Base-by-base conservation (phyloP, 352 stramenopile genomes). In the Phytophthora kernoviae region DNA sequence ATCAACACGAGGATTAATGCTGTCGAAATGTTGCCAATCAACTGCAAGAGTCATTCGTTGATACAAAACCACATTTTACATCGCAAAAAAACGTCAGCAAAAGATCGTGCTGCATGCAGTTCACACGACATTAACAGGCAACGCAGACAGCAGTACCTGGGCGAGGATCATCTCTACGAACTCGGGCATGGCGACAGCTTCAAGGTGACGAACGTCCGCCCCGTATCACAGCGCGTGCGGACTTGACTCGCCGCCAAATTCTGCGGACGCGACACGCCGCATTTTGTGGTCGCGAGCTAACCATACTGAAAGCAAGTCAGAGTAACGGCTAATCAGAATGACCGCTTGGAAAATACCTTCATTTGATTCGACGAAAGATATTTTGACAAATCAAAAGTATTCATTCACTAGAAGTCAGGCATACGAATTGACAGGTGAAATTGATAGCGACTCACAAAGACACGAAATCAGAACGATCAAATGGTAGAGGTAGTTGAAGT, bases 1-100 rank as follows among this genome's bases (percentile, higher is more conserved):
- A 91, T 86, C 41, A 96, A 80, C 41, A 89, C 62, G 58, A 94
- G 75, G 58, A 96, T 91, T 44, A 94, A 59, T 67, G 84, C 84
- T 42, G 87, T 96, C 55, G 85, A 90, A 47, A 96, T 89, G 69
- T 94, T 96, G 62, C 87, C 87, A 54, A 96, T 87, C 34, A 96
- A 64, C 84, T 93, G 53, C 2, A 10, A 17, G n/a, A 9, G 18
- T 7, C 15, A n/a, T n/a, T n/a, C n/a, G n/a, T n/a, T n/a, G n/a
- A n/a, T n/a, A 36, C 10, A 32, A 22, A 53, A 41, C 30, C 30
- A 40, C 10, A 39, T 5, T 4, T n/a, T n/a, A n/a, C n/a, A n/a
- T n/a, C n/a, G n/a, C 24, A 20, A 12, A 43, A n/a, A 27, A 52
- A 15, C 10, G 44, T 36, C 9, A 56, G n/a, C 20, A 60, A 37